Percentiles rank a stretch among this genome's conserved stretches.
Conservation (phyloP, 345 rosid genomes). For the Citrus maxima region DNA sequence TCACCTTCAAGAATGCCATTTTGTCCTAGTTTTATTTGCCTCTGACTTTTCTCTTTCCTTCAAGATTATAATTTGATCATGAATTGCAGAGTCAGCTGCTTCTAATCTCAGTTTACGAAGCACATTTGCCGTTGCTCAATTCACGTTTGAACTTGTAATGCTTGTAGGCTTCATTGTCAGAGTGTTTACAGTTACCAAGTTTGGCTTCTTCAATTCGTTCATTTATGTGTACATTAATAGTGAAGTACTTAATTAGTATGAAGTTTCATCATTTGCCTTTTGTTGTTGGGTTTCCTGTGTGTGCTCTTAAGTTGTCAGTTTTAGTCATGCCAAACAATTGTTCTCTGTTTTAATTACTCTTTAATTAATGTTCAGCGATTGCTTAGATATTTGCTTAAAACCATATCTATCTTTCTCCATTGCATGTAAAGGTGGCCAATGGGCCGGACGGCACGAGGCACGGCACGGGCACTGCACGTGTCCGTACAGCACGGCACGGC, state of each 20-base stretch:
- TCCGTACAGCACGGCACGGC: too few species aligned
- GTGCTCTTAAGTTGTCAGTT: too few species aligned
- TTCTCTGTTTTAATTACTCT: too few species aligned
- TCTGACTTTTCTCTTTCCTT: background rate
- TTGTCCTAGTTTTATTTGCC: background rate
- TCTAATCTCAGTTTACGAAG: background rate
- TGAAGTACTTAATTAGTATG: background rate
- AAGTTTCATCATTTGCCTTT: background rate
- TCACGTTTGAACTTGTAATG: background rate
- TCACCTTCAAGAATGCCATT: background rate
- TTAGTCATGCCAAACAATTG: too few species aligned
- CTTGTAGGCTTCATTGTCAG: background rate
- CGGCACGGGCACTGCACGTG: too few species aligned
- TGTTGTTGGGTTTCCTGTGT: too few species aligned
- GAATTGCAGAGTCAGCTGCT: background rate
- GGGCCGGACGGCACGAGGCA: too few species aligned
- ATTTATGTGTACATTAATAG: too few species aligned
- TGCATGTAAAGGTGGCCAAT: too few species aligned
- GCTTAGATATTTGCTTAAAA: too few species aligned
- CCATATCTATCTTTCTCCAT: background rate
- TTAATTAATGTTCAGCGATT: too few species aligned
- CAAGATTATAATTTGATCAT: background rate
- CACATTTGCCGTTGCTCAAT: background rate
- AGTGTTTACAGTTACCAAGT: background rate
- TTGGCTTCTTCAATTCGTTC: background rate